phyloP scores from a whole-genome alignment of 2,329 filamentous ascomycete species.

The Beauveria sp. region DNA sequence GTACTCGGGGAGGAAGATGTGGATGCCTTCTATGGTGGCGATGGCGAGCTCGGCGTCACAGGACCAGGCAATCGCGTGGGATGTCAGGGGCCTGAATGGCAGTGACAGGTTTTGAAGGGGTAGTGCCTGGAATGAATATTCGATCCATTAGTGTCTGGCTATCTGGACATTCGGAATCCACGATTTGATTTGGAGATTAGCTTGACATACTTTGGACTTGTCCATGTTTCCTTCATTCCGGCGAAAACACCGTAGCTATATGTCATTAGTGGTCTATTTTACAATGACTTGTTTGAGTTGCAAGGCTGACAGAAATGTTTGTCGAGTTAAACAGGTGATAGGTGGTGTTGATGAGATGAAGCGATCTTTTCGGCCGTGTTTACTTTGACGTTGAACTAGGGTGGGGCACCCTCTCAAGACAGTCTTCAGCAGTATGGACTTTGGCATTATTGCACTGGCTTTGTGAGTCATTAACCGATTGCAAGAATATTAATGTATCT shows the following conservation, averaged over 20 bases:
- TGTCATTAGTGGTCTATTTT: neutral
- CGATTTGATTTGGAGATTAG: conserved; percentile 17
- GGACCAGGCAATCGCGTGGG: conserved; percentile 25
- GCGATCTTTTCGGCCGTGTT: neutral
- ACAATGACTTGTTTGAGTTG: neutral
- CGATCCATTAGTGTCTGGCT: neutral
- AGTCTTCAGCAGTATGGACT: no score
- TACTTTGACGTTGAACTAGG: neutral
- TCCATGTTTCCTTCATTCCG: conserved; percentile 15
- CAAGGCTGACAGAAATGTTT: neutral
- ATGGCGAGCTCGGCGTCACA: conserved; percentile 10
- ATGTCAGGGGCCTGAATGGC: conserved; percentile 35
- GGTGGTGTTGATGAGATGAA: neutral
- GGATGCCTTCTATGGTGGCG: conserved; percentile 5
- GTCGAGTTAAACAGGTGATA: neutral
- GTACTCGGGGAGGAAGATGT: conserved; percentile 8
- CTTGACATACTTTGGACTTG: conserved; percentile 16
- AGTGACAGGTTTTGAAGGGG: conserved; percentile 40
- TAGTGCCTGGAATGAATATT: conserved; percentile 17
- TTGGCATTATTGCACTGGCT: no score
- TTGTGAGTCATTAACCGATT: no score
- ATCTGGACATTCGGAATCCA: neutral
- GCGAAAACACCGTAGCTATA: neutral
- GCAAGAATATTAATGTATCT: neutral
- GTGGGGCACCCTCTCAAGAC: neutral